Percentiles rank a stretch among this genome's conserved stretches.
Conservation (phyloP, 139 green algal species). For the Volvox reticuliferus region DNA sequence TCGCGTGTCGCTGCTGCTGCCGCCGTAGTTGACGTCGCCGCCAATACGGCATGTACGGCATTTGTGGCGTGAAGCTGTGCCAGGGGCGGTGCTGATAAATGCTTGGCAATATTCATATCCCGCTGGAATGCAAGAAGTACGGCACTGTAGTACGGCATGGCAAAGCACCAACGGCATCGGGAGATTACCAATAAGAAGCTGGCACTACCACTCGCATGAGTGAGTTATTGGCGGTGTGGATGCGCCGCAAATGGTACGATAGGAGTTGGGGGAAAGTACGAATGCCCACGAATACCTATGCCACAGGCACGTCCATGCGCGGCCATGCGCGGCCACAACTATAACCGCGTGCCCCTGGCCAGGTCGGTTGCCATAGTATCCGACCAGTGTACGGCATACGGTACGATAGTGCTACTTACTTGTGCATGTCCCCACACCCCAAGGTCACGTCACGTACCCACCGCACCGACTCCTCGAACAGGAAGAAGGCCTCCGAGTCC, state of each 20-base stretch:
- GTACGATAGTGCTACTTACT: no score
- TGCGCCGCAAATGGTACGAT: no score
- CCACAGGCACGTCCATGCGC: no score
- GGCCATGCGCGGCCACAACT: no score
- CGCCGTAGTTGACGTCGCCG: neutral
- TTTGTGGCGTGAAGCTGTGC: neutral
- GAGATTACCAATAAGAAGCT: neutral
- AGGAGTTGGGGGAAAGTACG: no score
- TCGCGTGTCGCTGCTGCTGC: neutral
- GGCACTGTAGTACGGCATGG: slow-evolving; percentile 33
- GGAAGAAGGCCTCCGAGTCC: slow-evolving; percentile 70
- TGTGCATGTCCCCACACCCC: no score
- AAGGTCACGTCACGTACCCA: neutral
- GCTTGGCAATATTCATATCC: slow-evolving; percentile 44
- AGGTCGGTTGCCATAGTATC: no score
- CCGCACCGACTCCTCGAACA: slow-evolving; percentile 76
- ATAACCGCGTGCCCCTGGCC: no score
- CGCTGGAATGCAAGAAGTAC: slow-evolving; percentile 64
- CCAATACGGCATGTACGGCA: slow-evolving; percentile 17
- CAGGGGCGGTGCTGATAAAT: slow-evolving; percentile 21
- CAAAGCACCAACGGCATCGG: no score
- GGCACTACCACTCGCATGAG: neutral
- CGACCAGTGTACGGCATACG: no score
- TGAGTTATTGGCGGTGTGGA: no score
- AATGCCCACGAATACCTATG: no score